These are phyloP conservation scores for Pestalotiopsis sp. DNA, from an alignment of 2,329 filamentous ascomycete genomes.

Conservation along the genomic window DNA sequence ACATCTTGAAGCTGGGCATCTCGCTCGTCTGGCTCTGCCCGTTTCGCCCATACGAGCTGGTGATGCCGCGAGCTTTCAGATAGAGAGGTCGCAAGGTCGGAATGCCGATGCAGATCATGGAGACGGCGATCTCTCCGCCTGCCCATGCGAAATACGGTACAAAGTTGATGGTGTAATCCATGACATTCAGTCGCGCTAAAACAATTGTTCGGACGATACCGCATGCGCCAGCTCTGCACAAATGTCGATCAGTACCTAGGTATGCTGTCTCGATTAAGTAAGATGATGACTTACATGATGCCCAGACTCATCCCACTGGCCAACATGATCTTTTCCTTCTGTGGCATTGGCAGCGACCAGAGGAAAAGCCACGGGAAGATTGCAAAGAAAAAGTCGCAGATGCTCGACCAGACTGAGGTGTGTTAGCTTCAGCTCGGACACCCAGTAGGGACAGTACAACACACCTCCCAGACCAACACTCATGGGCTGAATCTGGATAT, in stretches of 20 bases:
- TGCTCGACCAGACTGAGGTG: constrained; percentile 37
- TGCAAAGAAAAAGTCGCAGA: constrained; percentile 30
- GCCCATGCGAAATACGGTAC: constrained; percentile 33
- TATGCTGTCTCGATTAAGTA: neutral
- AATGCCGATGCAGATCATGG: constrained; percentile 30
- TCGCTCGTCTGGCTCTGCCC: constrained; percentile 18
- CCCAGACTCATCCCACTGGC: constrained; percentile 30
- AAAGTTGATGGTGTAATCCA: constrained; percentile 31
- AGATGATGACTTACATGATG: constrained; percentile 25
- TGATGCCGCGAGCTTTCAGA: constrained; percentile 25
- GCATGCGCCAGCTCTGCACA: constrained; percentile 34
- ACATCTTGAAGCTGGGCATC: constrained; percentile 31
- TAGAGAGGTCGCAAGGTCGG: constrained; percentile 30
- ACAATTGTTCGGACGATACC: constrained; percentile 33
- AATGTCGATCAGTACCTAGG: constrained; percentile 8
- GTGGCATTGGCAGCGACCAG: constrained; percentile 26
- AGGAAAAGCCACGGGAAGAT: constrained; percentile 32
- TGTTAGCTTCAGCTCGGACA: neutral
- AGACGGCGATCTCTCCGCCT: constrained; percentile 30
- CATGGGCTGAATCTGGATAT: constrained; percentile 38
- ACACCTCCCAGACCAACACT: constrained; percentile 38
- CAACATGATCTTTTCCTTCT: constrained; percentile 30
- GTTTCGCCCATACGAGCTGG: constrained; percentile 19
- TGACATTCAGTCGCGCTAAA: constrained; percentile 26
- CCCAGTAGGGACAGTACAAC: neutral